Percentiles rank a stretch among this genome's conserved stretches.
Conservation (phyloP, 2,329 filamentous ascomycete species). For the Aspergillus chevalieri region DNA sequence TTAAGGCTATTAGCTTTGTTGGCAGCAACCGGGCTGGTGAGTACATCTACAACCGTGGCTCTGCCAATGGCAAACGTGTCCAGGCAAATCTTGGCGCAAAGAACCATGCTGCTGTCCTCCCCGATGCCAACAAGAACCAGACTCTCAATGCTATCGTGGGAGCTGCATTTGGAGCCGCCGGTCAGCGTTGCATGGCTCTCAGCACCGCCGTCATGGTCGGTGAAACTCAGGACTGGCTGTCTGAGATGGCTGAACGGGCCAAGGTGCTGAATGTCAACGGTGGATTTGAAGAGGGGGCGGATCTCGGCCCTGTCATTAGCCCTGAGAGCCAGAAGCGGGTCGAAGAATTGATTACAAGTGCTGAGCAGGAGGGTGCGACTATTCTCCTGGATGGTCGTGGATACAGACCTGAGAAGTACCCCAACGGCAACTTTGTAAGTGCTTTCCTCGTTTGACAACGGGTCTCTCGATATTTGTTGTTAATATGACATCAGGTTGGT, state of each 20-base stretch:
- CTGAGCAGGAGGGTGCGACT: constrained; percentile 58
- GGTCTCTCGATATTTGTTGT: not conserved
- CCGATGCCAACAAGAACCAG: constrained; percentile 65
- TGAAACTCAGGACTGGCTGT: constrained; percentile 60
- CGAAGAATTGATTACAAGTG: constrained; percentile 55
- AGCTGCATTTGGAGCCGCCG: constrained; percentile 63
- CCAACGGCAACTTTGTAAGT: constrained; percentile 60
- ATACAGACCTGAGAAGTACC: constrained; percentile 57
- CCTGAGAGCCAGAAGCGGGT: constrained; percentile 59
- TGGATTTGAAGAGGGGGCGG: constrained; percentile 57
- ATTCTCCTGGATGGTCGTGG: constrained; percentile 59
- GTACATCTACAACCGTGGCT: constrained; percentile 62
- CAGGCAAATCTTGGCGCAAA: constrained; percentile 65
- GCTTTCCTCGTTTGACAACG: not conserved
- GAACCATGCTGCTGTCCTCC: constrained; percentile 62
- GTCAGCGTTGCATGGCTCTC: constrained; percentile 64
- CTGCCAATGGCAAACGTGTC: constrained; percentile 64
- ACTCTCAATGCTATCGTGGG: constrained; percentile 60
- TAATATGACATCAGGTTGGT: constrained; percentile 43
- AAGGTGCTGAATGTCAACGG: constrained; percentile 56
- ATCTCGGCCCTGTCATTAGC: constrained; percentile 60
- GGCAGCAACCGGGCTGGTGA: constrained; percentile 64
- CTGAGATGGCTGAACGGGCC: constrained; percentile 57
- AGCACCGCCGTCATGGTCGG: constrained; percentile 61
- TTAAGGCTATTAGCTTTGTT: constrained; percentile 65